These are phyloP conservation scores for Davidsoniella virescens DNA, from an alignment of 2,329 filamentous ascomycete species.

Conservation along the genomic window DNA sequence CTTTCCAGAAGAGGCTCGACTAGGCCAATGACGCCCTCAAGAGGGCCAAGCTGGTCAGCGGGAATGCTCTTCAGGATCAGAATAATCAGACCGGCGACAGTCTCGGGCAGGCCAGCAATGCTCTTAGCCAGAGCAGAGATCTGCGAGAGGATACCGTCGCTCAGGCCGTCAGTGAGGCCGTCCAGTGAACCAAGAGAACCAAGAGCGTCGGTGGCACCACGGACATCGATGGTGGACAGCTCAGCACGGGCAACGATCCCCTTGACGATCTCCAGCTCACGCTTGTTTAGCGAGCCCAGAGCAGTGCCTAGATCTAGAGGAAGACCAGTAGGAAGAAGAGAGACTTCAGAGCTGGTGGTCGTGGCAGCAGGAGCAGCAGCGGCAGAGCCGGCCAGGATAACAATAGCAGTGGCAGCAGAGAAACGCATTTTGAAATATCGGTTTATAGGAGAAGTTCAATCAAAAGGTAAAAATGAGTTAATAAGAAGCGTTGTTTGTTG, in stretches of 20 bases:
- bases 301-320: not conserved
- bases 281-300: no score
- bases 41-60: not conserved
- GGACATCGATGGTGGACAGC: not conserved
- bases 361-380: conserved; percentile 2
- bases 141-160: no score
- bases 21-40: conserved; percentile 5
- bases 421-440: conserved; percentile 9
- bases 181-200: not conserved
- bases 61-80: not conserved
- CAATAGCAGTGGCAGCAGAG: conserved; percentile 5
- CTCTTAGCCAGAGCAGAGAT: not conserved
- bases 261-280: not conserved
- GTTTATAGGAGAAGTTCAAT: not conserved
- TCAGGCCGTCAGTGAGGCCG: not conserved
- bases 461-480: not conserved
- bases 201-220: not conserved
- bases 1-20: conserved; percentile 6
- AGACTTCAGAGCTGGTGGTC: not conserved
- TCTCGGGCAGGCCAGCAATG: not conserved
- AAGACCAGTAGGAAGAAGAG: not conserved
- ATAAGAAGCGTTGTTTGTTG: not conserved
- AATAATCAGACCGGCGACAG: conserved; percentile 4
- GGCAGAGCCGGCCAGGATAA: conserved; percentile 7
- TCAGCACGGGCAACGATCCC: not conserved